These are phyloP conservation scores for Allium sativum DNA, from an alignment of 106 monocot genomes.

Conservation along the genomic window DNA sequence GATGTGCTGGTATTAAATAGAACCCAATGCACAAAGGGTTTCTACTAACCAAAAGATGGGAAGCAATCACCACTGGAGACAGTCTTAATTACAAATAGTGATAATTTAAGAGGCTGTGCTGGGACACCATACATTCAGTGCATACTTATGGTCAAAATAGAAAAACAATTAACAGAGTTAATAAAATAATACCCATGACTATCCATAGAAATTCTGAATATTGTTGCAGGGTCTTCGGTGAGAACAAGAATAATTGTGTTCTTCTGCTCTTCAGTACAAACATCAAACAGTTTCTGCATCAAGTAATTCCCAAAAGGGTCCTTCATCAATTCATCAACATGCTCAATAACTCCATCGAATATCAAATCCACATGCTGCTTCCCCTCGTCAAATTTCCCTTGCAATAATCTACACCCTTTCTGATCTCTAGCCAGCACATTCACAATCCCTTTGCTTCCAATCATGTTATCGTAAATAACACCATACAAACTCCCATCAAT, in stretches of 20 bases:
- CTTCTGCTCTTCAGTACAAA: constrained; percentile 56
- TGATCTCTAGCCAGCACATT: constrained; percentile 57
- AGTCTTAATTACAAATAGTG: too few species aligned
- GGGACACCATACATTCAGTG: too few species aligned
- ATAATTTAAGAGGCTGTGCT: too few species aligned
- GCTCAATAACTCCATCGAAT: constrained; percentile 47
- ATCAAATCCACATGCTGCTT: constrained; percentile 37
- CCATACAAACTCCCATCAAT: constrained; percentile 5
- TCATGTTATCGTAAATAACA: not conserved
- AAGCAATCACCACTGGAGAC: too few species aligned
- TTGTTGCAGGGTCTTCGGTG: constrained; percentile 24
- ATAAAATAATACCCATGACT: constrained; percentile 44
- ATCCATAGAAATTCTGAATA: constrained; percentile 43
- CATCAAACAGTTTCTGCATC: constrained; percentile 67
- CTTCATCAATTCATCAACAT: constrained; percentile 57
- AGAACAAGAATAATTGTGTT: constrained; percentile 32
- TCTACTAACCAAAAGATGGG: too few species aligned
- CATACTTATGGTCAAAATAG: too few species aligned
- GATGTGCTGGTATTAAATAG: too few species aligned
- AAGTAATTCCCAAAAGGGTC: constrained; percentile 79
- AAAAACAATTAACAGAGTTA: too few species aligned
- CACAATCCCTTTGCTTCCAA: constrained; percentile 19
- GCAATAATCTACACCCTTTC: constrained; percentile 57
- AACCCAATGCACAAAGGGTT: too few species aligned
- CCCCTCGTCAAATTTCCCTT: constrained; percentile 52